Base-by-base conservation (phyloP, 2,329 filamentous ascomycete genomes). In the Ilyonectria destructans region DNA sequence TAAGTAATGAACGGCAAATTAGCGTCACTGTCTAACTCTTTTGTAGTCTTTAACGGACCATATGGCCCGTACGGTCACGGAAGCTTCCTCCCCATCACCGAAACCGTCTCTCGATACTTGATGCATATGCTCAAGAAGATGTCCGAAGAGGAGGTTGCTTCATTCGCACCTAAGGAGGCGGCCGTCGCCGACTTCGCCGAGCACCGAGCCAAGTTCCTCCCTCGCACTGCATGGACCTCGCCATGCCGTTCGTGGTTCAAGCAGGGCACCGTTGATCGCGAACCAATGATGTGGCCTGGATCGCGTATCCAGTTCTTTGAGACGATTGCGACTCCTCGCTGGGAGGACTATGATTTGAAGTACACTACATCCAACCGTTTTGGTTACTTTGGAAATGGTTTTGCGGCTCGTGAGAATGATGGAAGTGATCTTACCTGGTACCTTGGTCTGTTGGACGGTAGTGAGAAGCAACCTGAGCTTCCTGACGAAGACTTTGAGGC, bases 111-210 rank as follows among this genome's bases (percentile, higher is more conserved):
- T 6, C 29, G 79, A 60, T 60, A 81, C 75, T 52, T 82, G 65
- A 71, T 77, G 76, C 71, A 79, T 71, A 69, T 76, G 69, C 62
- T 82, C 31, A 58, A 56, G 29, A 77, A 79, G 62, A 70, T 78
- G 69, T 75, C 70, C 1, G 68, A 72, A 12, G 76, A 77, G 21
- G 72, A 74, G 8, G 60, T 77, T 5, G 57, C 63, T 5, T 72
- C 75, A 6, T 75, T 77, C 35, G 70, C 63, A 0, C 75, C 74
- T 1, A 74, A 71, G 31, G 67, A 71, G 26, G 71, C 71, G 26
- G 71, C 78, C 1, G 71, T 80, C 2, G 55, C 70, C 7, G 79
- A 80, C 45, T 81, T 78, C 58, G 70, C 65, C n/a, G 73, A 77
- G 35, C 77, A 79, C 54, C 76, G 75, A 31, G 66, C 70, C 31